phyloP scores from a whole-genome alignment of 345 rosid genomes.

The Tarenaya hassleriana region DNA sequence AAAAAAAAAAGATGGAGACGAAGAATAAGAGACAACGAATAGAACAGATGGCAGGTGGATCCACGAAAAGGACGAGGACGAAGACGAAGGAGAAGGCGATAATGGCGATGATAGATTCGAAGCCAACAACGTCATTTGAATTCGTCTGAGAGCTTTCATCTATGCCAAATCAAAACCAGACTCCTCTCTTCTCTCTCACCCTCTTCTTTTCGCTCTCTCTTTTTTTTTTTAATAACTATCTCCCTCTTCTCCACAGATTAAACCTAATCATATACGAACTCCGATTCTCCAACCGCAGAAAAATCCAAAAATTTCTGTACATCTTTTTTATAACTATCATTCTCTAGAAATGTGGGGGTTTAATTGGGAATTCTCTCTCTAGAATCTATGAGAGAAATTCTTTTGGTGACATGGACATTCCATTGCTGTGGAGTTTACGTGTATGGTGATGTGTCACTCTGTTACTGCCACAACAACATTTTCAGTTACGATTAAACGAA shows the following conservation, averaged over 20 bases:
- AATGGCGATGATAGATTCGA: constrained; percentile 59
- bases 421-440: no score
- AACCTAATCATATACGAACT: constrained; percentile 8
- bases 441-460: no score
- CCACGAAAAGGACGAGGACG: constrained; percentile 75
- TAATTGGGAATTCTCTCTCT: constrained; percentile 10
- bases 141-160: constrained; percentile 87
- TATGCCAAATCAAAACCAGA: constrained; percentile 15
- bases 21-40: constrained; percentile 70
- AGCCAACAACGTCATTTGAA: constrained; percentile 63
- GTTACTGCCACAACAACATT: no score
- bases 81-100: constrained; percentile 45
- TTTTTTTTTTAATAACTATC: no score
- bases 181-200: not conserved
- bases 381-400: constrained; percentile 12
- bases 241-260: not conserved
- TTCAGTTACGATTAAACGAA: no score
- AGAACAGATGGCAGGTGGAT: constrained; percentile 86
- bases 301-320: not conserved
- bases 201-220: no score
- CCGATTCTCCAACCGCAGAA: constrained; percentile 13
- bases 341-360: constrained; percentile 24
- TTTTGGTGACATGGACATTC: no score
- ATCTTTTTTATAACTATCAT: constrained; percentile 18
- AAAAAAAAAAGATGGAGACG: no score